Evolutionary conservation across 2,329 filamentous ascomycete species (phyloP), one percentile per base, ranked within the genome.

Genomic region (Lecanicillium sp.): DNA sequence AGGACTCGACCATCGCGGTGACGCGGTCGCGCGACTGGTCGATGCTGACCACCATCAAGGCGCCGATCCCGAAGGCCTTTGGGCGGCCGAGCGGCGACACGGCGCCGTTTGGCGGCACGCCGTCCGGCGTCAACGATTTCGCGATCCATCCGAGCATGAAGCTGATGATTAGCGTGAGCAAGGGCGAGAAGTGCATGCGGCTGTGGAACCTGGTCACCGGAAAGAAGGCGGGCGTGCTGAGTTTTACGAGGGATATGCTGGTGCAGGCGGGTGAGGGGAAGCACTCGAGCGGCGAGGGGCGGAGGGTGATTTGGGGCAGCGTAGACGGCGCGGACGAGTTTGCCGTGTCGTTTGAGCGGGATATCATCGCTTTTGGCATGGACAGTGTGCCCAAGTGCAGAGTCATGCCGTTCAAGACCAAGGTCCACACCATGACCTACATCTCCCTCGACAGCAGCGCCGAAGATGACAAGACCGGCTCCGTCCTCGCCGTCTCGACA

Each of bases 131-230:
- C 56, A 97, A 95, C 64, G 87, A 90, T 64, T 95, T 98, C 64
- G 89, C 91, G 2, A 86, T 98, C 21, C 93, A 98, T 64, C 91
- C 93, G 0, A 94, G 87, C 64, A 88, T 95, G 78, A 97, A 96
- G 70, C 73, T 98, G 43, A 95, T 97, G 87, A 81, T 98, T 51
- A 94, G 82, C 57, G 90, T 97, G 8, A 86, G 88, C 56, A 88
- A 85, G 59, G 90, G 90, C 55, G 93, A 98, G 70, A 83, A 82
- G 55, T 89, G 84, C 60, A 94, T 98, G 87, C 75, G 93, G 54
- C 67, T 97, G 55, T 98, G 93, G 93, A 97, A 98, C 61, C 66
- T 98, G 54, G 90, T 97, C 55, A 97, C 91, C 3, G 93, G 90
- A 14, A 95, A 91, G 71, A 96, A 95, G 70, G 90, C 90, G 1